Conservation (phyloP, 2,329 filamentous ascomycete species). For the Ophiostoma sp. region DNA sequence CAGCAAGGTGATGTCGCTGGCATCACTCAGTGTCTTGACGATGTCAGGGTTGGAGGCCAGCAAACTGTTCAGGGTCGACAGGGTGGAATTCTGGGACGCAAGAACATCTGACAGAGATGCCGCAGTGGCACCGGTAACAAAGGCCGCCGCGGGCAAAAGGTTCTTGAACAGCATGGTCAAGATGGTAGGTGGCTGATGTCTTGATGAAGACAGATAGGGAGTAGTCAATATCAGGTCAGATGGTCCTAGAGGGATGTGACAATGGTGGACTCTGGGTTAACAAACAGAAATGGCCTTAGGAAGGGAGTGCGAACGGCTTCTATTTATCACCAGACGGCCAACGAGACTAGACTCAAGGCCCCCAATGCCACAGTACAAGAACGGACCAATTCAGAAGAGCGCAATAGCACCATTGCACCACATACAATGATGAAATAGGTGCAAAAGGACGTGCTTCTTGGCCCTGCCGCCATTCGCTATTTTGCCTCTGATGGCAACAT, state of each 20-base stretch:
- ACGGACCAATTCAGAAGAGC: background rate
- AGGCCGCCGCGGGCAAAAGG: background rate
- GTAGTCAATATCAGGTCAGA: background rate
- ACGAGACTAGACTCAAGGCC: background rate
- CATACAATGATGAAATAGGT: background rate
- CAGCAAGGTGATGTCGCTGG: slow-evolving; percentile 11
- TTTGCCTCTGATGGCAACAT: background rate
- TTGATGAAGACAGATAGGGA: background rate
- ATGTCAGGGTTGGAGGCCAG: background rate
- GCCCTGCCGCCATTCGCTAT: background rate
- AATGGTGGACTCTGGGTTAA: background rate
- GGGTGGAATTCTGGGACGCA: background rate
- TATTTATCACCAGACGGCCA: background rate
- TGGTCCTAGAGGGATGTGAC: background rate
- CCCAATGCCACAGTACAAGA: background rate
- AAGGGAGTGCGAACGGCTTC: background rate
- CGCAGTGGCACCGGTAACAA: background rate
- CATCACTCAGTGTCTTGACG: background rate
- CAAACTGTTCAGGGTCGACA: slow-evolving; percentile 5
- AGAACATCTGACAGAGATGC: slow-evolving; percentile 6
- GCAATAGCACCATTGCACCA: background rate
- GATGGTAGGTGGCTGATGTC: background rate
- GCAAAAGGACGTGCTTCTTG: background rate
- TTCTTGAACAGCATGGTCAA: background rate
- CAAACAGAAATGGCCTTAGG: background rate